Base-by-base conservation (phyloP, 371 early-diverging fungal genomes). In the Mucor irregularis region DNA sequence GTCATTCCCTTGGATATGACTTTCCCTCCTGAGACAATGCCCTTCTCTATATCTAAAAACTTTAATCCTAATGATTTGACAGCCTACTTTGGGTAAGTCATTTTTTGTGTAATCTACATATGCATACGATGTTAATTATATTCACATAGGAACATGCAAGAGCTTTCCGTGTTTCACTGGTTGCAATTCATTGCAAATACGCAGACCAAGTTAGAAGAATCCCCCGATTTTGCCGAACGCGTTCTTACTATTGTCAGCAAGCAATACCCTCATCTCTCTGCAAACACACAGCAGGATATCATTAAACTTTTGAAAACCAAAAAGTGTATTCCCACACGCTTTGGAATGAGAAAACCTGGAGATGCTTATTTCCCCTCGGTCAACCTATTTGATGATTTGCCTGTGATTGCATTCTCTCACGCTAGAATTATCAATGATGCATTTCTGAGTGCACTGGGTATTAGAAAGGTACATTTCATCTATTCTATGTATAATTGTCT, bases 361-460 rank as follows among this genome's bases (percentile, higher is more conserved):
- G 88, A 93, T 19, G 71, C 89, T 1, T 96, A 96, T 56, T 92
- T 94, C 66, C 69, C 77, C 22, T 80, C 72, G 2, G 94, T 93
- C 6, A 91, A 88, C 8, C 60, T 96, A 0, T 94, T 96, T 70
- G 86, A 84, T 16, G 94, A 94, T 66, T 67, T 96, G 17, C 91
- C 95, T 3, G 76, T 85, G 5, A 73, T 90, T 21, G 56, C 66
- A 7, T 82, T 93, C 19, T 56, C 71, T 31, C 66, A 83, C 29
- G 65, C 74, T 1, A 76, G 75, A 46, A 55, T 52, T n/a, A 64
- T 87, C 0, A 59, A 73, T 16, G 90, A 93, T 6, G 44, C 61
- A 24, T 74, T 94, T 14, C 64, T 94, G 29, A 63, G 71, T 24
- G 66, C 74, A 0, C 66, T 96, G n/a, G 94, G 94, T 13, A 90